These are phyloP conservation scores for Syncephalis plumigaleata DNA, from an alignment of 371 early-diverging fungal genomes.

Conservation along the genomic window DNA sequence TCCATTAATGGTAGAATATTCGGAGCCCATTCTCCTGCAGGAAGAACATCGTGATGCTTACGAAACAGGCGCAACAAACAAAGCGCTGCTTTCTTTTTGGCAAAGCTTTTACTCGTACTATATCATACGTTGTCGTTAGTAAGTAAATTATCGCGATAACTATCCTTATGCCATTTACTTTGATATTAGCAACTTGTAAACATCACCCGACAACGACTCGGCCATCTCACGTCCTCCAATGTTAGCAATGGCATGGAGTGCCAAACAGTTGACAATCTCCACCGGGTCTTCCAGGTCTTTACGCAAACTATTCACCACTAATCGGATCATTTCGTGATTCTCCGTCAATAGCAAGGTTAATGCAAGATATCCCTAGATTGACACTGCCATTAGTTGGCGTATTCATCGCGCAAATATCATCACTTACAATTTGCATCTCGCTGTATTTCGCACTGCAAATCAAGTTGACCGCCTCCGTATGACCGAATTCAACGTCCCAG, in stretches of 20 bases:
- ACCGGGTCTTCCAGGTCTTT: slow-evolving; percentile 78
- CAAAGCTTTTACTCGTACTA: slow-evolving; percentile 61
- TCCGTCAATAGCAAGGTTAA: slow-evolving; percentile 81
- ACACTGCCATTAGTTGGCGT: slow-evolving; percentile 1
- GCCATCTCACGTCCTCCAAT: slow-evolving; percentile 87
- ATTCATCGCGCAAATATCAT: background rate
- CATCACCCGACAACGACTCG: slow-evolving; percentile 64
- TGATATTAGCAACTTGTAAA: slow-evolving; percentile 64
- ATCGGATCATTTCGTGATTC: slow-evolving; percentile 58
- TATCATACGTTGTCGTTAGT: slow-evolving; percentile 4
- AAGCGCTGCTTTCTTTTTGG: slow-evolving; percentile 96
- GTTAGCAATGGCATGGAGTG: slow-evolving; percentile 89
- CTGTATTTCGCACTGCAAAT: slow-evolving; percentile 78
- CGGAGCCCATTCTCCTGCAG: slow-evolving; percentile 78
- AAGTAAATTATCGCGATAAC: slow-evolving; percentile 5
- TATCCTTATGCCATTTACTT: slow-evolving; percentile 31
- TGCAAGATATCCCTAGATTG: slow-evolving; percentile 84
- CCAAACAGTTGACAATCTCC: slow-evolving; percentile 81
- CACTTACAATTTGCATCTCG: slow-evolving; percentile 87
- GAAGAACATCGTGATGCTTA: slow-evolving; percentile 78
- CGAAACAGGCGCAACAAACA: slow-evolving; percentile 77
- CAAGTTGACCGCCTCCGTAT: slow-evolving; percentile 86
- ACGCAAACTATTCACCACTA: slow-evolving; percentile 73
- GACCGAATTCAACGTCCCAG: slow-evolving; percentile 95
- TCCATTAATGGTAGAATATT: slow-evolving; percentile 64